Evolutionary conservation across 2,329 filamentous ascomycete species (phyloP).

Genomic region (Pseudonectria foliicola): DNA sequence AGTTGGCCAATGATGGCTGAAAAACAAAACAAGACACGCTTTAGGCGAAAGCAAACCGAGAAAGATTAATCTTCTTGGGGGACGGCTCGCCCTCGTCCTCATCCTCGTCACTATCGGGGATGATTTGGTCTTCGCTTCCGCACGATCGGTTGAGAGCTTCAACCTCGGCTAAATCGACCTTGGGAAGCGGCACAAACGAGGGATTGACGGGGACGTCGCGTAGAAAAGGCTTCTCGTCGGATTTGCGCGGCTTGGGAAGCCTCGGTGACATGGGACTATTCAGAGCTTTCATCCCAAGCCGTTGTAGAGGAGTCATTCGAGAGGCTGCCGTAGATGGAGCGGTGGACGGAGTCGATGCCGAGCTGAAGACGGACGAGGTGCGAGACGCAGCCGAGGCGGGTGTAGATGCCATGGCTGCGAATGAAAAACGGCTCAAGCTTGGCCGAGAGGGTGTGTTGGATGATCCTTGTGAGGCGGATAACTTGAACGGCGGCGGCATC

Average conservation of each 20-base stretch:
- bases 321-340: slow-evolving; percentile 36
- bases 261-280: slow-evolving; percentile 22
- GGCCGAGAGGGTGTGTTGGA: slow-evolving; percentile 24
- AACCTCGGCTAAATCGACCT: slow-evolving; percentile 46
- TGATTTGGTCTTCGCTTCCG: slow-evolving; percentile 52
- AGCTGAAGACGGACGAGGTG: slow-evolving; percentile 30
- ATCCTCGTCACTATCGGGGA: slow-evolving; percentile 45
- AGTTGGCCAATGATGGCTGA: too few species aligned
- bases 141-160: slow-evolving; percentile 40
- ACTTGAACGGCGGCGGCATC: slow-evolving; percentile 22
- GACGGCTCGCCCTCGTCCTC: slow-evolving; percentile 29
- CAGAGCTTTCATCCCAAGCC: slow-evolving; percentile 41
- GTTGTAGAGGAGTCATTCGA: slow-evolving; percentile 45
- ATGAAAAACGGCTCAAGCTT: slow-evolving; percentile 29
- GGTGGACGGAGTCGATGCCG: slow-evolving; percentile 32
- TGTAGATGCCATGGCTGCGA: slow-evolving; percentile 24
- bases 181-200: slow-evolving; percentile 47
- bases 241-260: slow-evolving; percentile 21
- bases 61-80: slow-evolving; percentile 37
- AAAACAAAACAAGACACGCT: too few species aligned
- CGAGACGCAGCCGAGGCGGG: slow-evolving; percentile 29
- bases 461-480: slow-evolving; percentile 13
- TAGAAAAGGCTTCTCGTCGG: slow-evolving; percentile 19
- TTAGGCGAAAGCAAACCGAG: slow-evolving; percentile 38
- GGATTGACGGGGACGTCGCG: slow-evolving; percentile 41